Evolutionary conservation across 1,284 basidiomycete species (phyloP).

Genomic region (Heterobasidion parviporum): DNA sequence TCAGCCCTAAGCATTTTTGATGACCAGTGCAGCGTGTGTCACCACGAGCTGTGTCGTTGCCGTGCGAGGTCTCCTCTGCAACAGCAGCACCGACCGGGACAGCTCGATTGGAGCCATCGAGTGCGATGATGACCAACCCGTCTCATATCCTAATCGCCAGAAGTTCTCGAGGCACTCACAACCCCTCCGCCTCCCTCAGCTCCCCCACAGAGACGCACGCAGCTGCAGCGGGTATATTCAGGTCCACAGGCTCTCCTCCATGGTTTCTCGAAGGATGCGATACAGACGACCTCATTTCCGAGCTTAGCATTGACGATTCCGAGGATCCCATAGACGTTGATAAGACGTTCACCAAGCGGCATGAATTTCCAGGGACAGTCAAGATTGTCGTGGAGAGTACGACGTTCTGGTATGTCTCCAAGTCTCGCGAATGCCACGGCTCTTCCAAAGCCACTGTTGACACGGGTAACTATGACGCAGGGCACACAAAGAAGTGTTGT

Average conservation of each 20-base stretch:
- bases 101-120: neutral
- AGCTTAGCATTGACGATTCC: slow-evolving; percentile 56
- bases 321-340: slow-evolving; percentile 65
- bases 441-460: neutral
- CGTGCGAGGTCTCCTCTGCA: too few species aligned
- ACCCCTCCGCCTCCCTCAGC: slow-evolving; percentile 68
- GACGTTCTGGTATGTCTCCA: slow-evolving; percentile 63
- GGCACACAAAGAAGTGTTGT: slow-evolving; percentile 80
- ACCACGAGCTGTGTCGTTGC: too few species aligned
- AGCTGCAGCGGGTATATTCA: slow-evolving; percentile 72
- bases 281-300: slow-evolving; percentile 58
- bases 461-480: slow-evolving; percentile 25
- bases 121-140: slow-evolving; percentile 58
- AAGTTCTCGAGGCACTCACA: slow-evolving; percentile 63
- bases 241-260: slow-evolving; percentile 68
- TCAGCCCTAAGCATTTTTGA: neutral
- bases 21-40: too few species aligned
- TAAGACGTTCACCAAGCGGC: slow-evolving; percentile 58
- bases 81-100: too few species aligned
- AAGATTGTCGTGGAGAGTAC: slow-evolving; percentile 81
- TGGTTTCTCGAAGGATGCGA: slow-evolving; percentile 68
- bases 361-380: slow-evolving; percentile 66
- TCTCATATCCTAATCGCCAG: slow-evolving; percentile 80
- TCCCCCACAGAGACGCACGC: slow-evolving; percentile 81
- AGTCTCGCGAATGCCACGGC: neutral